Conservation (phyloP, 495 filamentous ascomycete genomes). For the Evansstolkia leycettana region DNA sequence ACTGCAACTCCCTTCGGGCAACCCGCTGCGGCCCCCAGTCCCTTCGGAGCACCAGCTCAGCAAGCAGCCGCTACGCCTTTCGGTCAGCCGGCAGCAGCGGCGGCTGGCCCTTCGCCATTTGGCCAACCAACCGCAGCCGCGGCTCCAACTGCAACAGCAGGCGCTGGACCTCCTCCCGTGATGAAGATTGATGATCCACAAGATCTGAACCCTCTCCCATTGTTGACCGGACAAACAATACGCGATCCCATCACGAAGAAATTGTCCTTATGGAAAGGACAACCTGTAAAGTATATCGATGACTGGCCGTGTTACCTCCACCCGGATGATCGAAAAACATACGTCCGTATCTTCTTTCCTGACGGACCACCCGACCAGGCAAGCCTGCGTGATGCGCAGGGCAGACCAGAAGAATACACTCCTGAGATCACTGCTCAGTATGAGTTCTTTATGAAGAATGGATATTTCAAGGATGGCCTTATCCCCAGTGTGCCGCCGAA, state of each 20-base stretch:
- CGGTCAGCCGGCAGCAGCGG: conserved; percentile 6
- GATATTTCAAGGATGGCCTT: conserved; percentile 46
- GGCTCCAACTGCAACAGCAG: conserved; percentile 4
- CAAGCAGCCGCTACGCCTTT: conserved; percentile 9
- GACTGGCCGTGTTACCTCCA: conserved; percentile 38
- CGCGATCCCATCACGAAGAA: conserved; percentile 23
- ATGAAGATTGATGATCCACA: conserved; percentile 18
- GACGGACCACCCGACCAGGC: conserved; percentile 50
- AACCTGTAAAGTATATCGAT: conserved; percentile 39
- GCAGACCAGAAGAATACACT: conserved; percentile 27
- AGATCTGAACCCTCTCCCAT: conserved; percentile 25
- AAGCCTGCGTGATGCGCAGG: conserved; percentile 25
- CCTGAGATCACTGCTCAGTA: conserved; percentile 45
- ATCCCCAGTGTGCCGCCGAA: conserved; percentile 64
- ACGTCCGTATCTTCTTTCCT: conserved; percentile 54
- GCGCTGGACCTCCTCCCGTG: conserved; percentile 18
- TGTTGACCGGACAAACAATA: conserved; percentile 23
- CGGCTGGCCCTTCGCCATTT: conserved; percentile 17
- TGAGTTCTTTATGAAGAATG: conserved; percentile 43
- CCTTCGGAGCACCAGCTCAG: conserved; percentile 9
- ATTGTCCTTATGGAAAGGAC: conserved; percentile 41
- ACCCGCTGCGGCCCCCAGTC: conserved; percentile 9
- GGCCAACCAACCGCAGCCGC: conserved; percentile 10
- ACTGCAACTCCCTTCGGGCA: conserved; percentile 8
- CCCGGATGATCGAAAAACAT: conserved; percentile 32